These are phyloP conservation scores for Truncatella angustata DNA, from an alignment of 2,329 filamentous ascomycete genomes.

Conservation along the genomic window DNA sequence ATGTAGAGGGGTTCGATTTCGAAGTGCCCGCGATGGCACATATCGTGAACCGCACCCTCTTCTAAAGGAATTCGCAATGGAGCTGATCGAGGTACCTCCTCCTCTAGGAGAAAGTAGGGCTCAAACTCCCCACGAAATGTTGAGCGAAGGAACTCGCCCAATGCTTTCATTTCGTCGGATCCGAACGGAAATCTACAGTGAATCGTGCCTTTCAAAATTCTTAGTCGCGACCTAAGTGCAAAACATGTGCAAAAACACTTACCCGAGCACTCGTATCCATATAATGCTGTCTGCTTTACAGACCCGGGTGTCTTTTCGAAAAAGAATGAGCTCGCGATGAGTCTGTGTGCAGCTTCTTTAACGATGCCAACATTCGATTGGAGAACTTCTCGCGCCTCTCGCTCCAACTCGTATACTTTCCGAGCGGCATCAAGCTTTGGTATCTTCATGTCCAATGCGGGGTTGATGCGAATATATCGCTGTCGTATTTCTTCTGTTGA, in stretches of 20 bases:
- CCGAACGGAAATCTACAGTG: conserved; percentile 25
- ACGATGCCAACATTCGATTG: conserved; percentile 21
- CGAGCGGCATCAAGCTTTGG: not conserved
- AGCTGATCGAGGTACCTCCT: conserved; percentile 18
- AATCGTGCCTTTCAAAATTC: conserved; percentile 19
- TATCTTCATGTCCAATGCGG: conserved; percentile 20
- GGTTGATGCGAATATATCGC: conserved; percentile 26
- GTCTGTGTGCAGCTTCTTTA: conserved; percentile 25
- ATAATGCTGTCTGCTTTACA: conserved; percentile 20
- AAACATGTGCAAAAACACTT: not conserved
- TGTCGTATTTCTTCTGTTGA: conserved; percentile 15
- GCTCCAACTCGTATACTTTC: conserved; percentile 18
- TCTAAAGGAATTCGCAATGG: conserved; percentile 22
- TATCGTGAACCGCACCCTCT: conserved; percentile 24
- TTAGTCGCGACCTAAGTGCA: not conserved
- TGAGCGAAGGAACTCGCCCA: conserved; percentile 28
- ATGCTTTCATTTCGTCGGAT: conserved; percentile 25
- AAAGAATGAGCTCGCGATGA: conserved; percentile 30
- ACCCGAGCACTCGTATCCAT: conserved; percentile 27
- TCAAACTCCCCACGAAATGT: conserved; percentile 26
- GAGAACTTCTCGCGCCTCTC: conserved; percentile 22
- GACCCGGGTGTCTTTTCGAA: conserved; percentile 27
- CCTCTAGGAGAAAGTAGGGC: conserved; percentile 28
- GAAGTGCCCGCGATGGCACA: conserved; percentile 27
- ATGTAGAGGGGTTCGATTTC: conserved; percentile 23